phyloP scores from a whole-genome alignment of 176 grass and related monocot genomes.

The Juncus effusus region DNA sequence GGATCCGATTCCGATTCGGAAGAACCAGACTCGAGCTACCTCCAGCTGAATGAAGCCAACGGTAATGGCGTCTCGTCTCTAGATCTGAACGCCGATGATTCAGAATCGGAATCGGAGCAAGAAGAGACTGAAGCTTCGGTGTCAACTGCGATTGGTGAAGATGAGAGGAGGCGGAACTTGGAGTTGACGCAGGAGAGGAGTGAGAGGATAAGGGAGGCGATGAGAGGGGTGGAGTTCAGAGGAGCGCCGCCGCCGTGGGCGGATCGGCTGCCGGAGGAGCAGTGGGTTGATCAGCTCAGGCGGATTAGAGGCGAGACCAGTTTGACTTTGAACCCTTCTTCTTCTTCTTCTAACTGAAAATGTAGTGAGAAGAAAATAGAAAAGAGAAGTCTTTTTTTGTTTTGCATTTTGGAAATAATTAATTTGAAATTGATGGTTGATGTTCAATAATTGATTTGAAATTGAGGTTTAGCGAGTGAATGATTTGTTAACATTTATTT shows the following conservation, averaged over 20 bases:
- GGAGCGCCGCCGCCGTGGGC: slow-evolving; percentile 12
- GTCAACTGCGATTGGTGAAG: slow-evolving; percentile 8
- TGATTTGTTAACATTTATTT: too few species aligned
- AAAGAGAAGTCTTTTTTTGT: neutral
- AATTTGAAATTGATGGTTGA: too few species aligned
- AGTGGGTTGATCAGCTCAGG: slow-evolving; percentile 6
- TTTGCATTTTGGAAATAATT: too few species aligned
- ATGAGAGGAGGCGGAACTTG: slow-evolving; percentile 13
- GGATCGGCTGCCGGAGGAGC: slow-evolving; percentile 19
- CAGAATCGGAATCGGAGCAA: neutral
- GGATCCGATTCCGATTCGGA: slow-evolving; percentile 25
- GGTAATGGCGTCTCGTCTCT: slow-evolving; percentile 24
- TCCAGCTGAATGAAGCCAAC: slow-evolving; percentile 11
- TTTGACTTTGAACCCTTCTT: neutral
- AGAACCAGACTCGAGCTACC: slow-evolving; percentile 5
- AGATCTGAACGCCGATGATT: slow-evolving; percentile 18
- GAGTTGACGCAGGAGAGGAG: neutral
- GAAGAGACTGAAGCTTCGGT: neutral
- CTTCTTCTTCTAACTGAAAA: slow-evolving; percentile 16
- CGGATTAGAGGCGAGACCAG: slow-evolving; percentile 9
- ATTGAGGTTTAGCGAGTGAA: too few species aligned
- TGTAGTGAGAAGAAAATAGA: neutral
- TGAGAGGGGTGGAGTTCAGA: slow-evolving; percentile 24
- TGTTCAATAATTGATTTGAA: too few species aligned
- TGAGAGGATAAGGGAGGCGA: slow-evolving; percentile 16